Base-by-base conservation (phyloP, 176 grass and related monocot genomes). In the Phoenix roebelenii region DNA sequence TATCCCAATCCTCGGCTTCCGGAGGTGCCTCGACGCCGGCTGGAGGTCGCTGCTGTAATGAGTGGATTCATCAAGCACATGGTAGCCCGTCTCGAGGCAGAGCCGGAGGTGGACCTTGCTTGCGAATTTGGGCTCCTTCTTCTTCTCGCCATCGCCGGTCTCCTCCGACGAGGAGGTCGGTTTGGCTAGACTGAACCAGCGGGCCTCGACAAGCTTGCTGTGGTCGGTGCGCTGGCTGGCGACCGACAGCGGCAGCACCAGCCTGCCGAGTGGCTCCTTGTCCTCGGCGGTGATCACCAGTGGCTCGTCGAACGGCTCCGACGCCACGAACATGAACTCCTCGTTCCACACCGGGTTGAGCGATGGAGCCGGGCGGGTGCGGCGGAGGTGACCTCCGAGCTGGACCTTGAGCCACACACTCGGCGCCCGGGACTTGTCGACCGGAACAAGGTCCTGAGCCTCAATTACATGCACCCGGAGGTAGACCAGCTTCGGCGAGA, bases 1-100 rank as follows among this genome's bases (percentile, higher is more conserved):
- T 18, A 90, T 60, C n/a, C 91, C 91, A 17, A 96, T 61, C 15
- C 67, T 18, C 14, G 66, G 30, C 75, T 85, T 90, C 7, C 82
- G 66, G 16, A 85, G 72, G 52, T 60, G 69, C 80, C 82, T 87
- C 1, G 83, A 76, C 7, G 86, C 49, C 49, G 91, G 86, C 51
- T 79, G 74, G 35, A 96, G 68, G 82, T 96, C 86, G 64, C 91
- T 90, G 64, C 74, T 72, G 75, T 82, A 82, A 55, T 90, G 90
- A 25, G 85, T 84, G 5, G 86, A 90, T 78, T 90, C 86, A 66
- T 83, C 83, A 60, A 87, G 74, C 18, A 96, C 86, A 54, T 96
- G 91, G 80, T 96, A 96, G n/a, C 86, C 86, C 30, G 80, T 74
- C 57, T 96, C 91, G 48, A 87, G 80, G 59, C 78, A 81, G 0